Evolutionary conservation across 2,329 filamentous ascomycete genomes (phyloP), one percentile per base, ranked within the genome.

Genomic region (Claviceps sp.): DNA sequence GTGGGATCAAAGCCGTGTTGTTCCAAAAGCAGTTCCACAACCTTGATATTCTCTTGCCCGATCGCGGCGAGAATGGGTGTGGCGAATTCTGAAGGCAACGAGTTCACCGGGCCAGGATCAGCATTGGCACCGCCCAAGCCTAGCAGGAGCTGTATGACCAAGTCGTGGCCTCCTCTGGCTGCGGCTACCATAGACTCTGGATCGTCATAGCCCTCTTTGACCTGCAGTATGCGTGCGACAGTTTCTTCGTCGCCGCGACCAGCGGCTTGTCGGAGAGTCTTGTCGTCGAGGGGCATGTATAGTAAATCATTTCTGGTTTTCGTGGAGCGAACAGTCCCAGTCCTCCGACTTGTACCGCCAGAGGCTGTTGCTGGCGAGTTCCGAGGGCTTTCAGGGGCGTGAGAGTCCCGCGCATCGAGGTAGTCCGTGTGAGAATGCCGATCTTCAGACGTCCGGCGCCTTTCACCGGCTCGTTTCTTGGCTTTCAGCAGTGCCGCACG

Each of bases 31-130:
- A 95, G 71, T 52, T 85, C 79, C 45, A 98, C 81, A 52, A 96
- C 88, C 58, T 88, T 86, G 48, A 93, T 77, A 60, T 95, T 93
- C 56, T 83, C 80, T 58, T 91, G 85, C 16, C 93, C 91, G 57
- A 98, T 96, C 1, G 93, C 90, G 53, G 90, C 89, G 39, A 96
- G 78, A 74, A 98, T 94, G 1, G 93, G 93, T 1, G 91, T 97
- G 49, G 90, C 85, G 61, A 86, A 83, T 52, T 93, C 89, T 43
- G 76, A 69, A 29, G 75, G 73, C 53, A 79, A 72, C 34, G 76
- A 75, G 8, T 72, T 61, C 46, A 89, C 67, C 13, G 86, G 79
- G 6, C 77, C 73, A 36, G 88, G 88, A 59, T 93, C 87, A 0
- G 78, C 74, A 50, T 80, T 78, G 13, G 78, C 77, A 47, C 76